Base-by-base conservation (phyloP, 257 asterid genomes). In the Thymus mandschuricus region DNA sequence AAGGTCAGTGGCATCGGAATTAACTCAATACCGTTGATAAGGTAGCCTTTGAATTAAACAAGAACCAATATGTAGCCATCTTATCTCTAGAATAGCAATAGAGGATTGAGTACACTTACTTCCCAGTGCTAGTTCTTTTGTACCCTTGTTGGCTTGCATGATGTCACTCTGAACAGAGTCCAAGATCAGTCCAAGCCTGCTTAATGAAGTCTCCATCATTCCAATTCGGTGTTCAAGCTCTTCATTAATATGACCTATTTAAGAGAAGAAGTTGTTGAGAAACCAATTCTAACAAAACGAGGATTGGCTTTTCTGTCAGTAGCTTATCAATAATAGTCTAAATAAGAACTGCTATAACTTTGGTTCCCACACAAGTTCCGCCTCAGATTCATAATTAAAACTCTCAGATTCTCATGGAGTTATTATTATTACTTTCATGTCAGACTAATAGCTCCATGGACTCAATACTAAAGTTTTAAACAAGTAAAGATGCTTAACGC, bases 161-260 rank as follows among this genome's bases (percentile, higher is more conserved):
- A 95, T 68, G 79, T 92, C 98, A 80, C 85, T 77, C 81, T 95
- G 99, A 75, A 92, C 77, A 63, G 96, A 89, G 80, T 95, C 97
- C 91, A 92, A 68, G 66, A 89, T 82, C 86, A 89, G 83, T 70
- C 92, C 96, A 55, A 86, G 77, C 84, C 94, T 89, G 85, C 87
- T 88, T 74, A 92, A 73, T 55, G 94, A 88, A 75, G 91, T 90
- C 82, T 95, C 99, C 41, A 92, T 79, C 88, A 84, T 78, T 69
- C 96, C 96, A 66, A 95, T 81, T 81, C 86, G 86, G 85, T 86
- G 97, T 68, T 89, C 97, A 56, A 94, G 88, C 77, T 91, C 95
- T 88, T 89, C 95, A 64, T 79, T 87, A 51, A 73, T 77, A 79
- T 88, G 92, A 81, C 88, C 97, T 92, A 91, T 75, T 66, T 59